Evolutionary conservation across 2,329 filamentous ascomycete species (phyloP), one percentile per base, ranked within the genome.

Genomic region (Cladosporium sp.): DNA sequence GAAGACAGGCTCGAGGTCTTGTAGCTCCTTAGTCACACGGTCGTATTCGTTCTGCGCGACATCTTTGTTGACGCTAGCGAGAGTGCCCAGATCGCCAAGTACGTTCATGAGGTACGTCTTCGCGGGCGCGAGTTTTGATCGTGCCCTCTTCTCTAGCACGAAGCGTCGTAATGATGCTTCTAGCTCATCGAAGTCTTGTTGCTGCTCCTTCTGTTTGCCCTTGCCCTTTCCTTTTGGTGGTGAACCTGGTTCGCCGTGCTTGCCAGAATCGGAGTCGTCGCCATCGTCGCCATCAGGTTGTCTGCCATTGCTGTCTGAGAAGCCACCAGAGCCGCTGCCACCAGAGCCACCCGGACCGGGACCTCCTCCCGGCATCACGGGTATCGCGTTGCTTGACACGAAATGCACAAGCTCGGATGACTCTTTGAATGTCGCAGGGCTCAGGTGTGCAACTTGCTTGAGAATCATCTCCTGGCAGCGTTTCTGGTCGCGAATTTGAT

Each of bases 61-160:
- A 69, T 97, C 92, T 28, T 89, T 85, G 77, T 99, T 99, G 71
- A 97, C 92, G 0, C 84, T 88, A 5, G 94, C 94, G 49, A 99
- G 83, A 4, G 88, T 89, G 74, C 92, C 84, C 66, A 99, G 84
- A 74, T 99, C 95, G 71, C 92, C 90, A 36, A 99, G 84, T 28
- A 98, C 90, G 77, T 99, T 99, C 72, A 96, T 83, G 1, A 99
- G 86, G 75, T 99, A 99, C 1, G 94, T 98, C 79, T 93, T 93
- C 7, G 95, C 95, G 5, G 95, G 95, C 1, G 95, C 94, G 66
- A 99, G 85, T 81, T 99, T 99, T 10, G 95, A 98, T 32, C 93
- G 88, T 57, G 95, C 93, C 64, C 95, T 88, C 83, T 98, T 98
- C 76, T 99, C 95, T 28, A 99, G 84, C 8, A 99, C 95, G 71